Conservation (phyloP, 2,329 filamentous ascomycete species). For the Phialophora chinensis region DNA sequence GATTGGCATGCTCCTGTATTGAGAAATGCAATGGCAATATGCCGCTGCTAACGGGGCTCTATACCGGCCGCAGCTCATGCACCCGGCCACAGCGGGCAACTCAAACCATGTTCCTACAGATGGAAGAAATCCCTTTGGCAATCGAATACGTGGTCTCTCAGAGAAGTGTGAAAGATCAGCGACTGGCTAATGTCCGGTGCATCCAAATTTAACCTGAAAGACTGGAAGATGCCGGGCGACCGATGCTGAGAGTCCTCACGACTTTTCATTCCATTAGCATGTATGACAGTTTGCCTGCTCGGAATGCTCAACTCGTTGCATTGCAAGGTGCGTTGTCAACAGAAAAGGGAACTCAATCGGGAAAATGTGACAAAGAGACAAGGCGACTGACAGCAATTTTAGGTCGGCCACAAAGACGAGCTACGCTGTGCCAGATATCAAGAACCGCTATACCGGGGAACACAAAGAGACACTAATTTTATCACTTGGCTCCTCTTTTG, state of each 20-base stretch:
- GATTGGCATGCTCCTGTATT: neutral
- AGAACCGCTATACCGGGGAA: neutral
- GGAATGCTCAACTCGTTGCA: neutral
- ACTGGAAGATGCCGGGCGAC: neutral
- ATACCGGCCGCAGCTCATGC: no score
- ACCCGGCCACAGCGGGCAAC: no score
- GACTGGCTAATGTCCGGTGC: neutral
- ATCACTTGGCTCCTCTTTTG: neutral
- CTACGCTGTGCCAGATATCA: neutral
- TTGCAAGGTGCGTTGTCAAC: neutral
- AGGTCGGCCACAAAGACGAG: neutral
- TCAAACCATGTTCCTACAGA: neutral
- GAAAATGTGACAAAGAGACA: neutral
- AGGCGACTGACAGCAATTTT: neutral
- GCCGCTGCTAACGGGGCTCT: neutral
- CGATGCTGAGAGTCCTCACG: no score
- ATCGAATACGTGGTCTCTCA: neutral
- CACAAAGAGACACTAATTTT: neutral
- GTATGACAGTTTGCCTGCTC: neutral
- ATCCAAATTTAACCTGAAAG: neutral
- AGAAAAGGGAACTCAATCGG: neutral
- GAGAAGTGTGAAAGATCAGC: neutral
- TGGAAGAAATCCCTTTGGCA: neutral
- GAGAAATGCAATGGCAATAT: neutral
- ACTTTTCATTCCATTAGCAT: no score